phyloP scores from a whole-genome alignment of 202 grass and related monocot genomes.

The Panicum hallii region DNA sequence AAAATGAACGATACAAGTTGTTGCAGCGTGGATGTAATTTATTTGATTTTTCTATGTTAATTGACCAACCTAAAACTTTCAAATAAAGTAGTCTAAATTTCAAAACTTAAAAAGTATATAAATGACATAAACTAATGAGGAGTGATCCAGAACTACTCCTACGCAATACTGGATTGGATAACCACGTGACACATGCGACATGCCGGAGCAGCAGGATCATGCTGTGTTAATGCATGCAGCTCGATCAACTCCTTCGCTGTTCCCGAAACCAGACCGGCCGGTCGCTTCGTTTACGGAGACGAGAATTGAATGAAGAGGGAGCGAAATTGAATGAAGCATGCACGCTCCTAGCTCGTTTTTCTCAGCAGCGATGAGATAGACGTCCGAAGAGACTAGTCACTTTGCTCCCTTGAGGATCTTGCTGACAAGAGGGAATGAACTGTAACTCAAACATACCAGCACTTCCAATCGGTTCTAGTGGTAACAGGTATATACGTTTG shows the following conservation, averaged over 20 bases:
- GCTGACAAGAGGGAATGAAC: background rate
- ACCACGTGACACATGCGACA: background rate
- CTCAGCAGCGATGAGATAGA: background rate
- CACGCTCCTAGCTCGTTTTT: background rate
- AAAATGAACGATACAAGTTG: too few species aligned
- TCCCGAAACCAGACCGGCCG: background rate
- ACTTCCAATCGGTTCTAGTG: too few species aligned
- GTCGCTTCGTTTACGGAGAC: background rate
- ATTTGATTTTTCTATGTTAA: too few species aligned
- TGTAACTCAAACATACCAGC: too few species aligned
- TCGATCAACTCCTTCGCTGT: background rate
- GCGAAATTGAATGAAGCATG: background rate
- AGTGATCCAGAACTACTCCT: too few species aligned
- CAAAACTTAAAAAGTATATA: too few species aligned
- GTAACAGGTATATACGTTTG: background rate
- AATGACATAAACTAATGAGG: too few species aligned
- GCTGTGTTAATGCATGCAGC: background rate
- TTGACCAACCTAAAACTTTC: too few species aligned
- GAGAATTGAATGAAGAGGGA: background rate
- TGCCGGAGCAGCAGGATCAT: background rate
- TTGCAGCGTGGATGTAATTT: too few species aligned
- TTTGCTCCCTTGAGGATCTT: background rate
- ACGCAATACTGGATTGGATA: too few species aligned
- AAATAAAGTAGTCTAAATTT: too few species aligned
- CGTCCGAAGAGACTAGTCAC: background rate